Evolutionary conservation across 202 grass and related monocot genomes (phyloP).

Genomic region (Sporobolus alterniflorus): DNA sequence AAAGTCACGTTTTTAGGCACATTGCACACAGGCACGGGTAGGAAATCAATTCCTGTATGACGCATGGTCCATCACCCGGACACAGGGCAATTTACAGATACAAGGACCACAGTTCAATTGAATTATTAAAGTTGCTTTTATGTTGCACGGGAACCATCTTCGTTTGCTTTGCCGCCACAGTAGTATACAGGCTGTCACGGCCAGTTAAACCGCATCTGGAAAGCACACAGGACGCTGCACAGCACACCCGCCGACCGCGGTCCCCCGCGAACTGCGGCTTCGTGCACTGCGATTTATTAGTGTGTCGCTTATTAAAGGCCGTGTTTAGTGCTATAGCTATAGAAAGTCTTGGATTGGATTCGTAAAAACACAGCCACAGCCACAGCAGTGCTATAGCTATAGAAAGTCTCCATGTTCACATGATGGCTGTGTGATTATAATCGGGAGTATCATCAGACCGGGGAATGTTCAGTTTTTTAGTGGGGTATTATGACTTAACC

Average conservation of each 20-base stretch:
- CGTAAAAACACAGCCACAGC: too few species aligned
- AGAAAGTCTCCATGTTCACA: constrained; percentile 1
- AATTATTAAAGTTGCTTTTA: constrained; percentile 20
- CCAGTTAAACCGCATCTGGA: neutral
- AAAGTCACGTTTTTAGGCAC: neutral
- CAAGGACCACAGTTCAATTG: neutral
- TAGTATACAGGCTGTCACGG: neutral
- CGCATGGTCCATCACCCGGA: neutral
- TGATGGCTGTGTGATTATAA: neutral
- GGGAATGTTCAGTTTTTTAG: neutral
- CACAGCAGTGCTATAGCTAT: too few species aligned
- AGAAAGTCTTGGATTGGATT: too few species aligned
- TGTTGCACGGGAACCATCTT: constrained; percentile 22
- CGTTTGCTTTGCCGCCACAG: neutral
- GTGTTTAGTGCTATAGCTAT: neutral
- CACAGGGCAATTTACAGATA: neutral
- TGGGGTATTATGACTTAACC: neutral
- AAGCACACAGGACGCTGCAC: neutral
- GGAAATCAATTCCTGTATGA: constrained; percentile 1
- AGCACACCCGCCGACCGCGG: neutral
- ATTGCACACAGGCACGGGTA: neutral
- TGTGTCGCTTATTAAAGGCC: neutral
- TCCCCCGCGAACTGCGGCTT: neutral
- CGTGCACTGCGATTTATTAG: constrained; percentile 12
- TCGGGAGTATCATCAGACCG: neutral